Evolutionary conservation across 139 green algal species (phyloP).

Genomic region (Ulvella scutata): DNA sequence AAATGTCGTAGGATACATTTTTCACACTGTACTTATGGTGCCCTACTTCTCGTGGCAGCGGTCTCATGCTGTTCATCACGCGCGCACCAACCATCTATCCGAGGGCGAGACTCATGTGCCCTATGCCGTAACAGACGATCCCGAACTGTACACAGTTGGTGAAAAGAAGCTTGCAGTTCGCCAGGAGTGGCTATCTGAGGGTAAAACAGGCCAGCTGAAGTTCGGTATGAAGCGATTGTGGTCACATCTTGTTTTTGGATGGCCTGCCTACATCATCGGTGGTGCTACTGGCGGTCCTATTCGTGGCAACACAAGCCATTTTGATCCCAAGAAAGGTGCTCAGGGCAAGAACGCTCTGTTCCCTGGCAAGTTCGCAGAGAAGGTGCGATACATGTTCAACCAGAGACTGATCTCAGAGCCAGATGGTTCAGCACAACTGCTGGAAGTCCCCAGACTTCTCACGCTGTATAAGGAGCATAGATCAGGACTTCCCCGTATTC

Average conservation of each 20-base stretch:
- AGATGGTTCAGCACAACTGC: no score
- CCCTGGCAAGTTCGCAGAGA: not conserved
- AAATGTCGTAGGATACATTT: conserved; percentile 57
- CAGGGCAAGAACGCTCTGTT: not conserved
- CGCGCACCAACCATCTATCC: not conserved
- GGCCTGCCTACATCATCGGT: not conserved
- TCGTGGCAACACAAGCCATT: not conserved
- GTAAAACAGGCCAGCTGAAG: not conserved
- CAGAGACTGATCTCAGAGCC: no score
- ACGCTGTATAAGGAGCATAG: no score
- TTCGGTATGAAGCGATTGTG: not conserved
- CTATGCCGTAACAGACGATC: not conserved
- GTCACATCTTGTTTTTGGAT: not conserved
- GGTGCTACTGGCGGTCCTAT: not conserved
- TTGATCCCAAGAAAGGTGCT: not conserved
- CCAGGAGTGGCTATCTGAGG: not conserved
- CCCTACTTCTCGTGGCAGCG: conserved; percentile 67
- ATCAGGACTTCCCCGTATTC: no score
- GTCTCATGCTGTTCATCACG: not conserved
- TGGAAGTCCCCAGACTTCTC: no score
- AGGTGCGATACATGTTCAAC: not conserved
- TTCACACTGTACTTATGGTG: conserved; percentile 68
- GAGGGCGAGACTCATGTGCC: not conserved
- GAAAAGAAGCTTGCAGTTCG: not conserved
- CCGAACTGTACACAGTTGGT: not conserved